A percentile compares a stretch with the other conserved stretches of the same genome.
Conservation (phyloP, 306 rosid genomes). For the Heteromeles arbutifolia region DNA sequence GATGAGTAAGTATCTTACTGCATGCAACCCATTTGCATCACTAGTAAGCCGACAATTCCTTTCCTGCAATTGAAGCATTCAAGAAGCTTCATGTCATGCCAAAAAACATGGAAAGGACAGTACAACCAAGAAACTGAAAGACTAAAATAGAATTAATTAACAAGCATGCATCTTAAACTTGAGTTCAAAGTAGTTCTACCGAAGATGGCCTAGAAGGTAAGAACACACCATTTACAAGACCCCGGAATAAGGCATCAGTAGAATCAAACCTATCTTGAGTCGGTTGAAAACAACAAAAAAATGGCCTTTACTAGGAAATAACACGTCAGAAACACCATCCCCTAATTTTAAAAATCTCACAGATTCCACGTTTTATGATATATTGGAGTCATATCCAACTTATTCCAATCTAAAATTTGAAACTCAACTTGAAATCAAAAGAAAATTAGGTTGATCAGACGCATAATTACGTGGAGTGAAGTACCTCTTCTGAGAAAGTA, state of each 20-base stretch:
- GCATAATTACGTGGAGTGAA: not conserved
- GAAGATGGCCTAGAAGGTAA: not conserved
- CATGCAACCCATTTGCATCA: conserved; percentile 58
- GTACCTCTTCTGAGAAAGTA: not conserved
- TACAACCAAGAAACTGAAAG: conserved; percentile 8
- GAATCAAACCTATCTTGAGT: not conserved
- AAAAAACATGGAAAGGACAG: not conserved
- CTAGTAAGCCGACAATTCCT: conserved; percentile 39
- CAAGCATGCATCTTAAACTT: not conserved
- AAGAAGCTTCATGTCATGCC: not conserved
- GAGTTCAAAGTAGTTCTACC: not conserved
- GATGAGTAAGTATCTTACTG: conserved; percentile 78
- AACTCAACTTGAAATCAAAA: not conserved
- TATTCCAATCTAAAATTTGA: not conserved
- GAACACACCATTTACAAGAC: not conserved
- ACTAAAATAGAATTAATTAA: not conserved
- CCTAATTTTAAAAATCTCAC: not conserved
- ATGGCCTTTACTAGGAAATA: not conserved
- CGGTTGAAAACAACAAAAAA: not conserved
- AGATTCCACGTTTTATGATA: not conserved
- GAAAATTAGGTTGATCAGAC: not conserved
- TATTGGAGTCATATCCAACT: not conserved
- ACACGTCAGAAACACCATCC: not conserved
- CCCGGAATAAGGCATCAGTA: not conserved
- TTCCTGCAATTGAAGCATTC: conserved; percentile 49